Conservation (phyloP, 305 asterid species). For the Andrographis paniculata region DNA sequence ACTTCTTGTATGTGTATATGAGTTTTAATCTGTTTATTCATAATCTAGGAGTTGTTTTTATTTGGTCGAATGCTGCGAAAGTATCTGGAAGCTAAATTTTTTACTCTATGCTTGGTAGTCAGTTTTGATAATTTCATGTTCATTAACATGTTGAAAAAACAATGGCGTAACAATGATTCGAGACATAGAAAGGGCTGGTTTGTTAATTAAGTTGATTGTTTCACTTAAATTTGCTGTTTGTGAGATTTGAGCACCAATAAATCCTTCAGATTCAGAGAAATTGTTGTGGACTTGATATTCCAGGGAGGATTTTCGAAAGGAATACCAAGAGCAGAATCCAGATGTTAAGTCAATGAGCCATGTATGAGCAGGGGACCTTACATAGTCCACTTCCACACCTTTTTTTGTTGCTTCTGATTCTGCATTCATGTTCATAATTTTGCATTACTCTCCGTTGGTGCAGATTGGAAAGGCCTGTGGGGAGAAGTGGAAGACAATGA, state of each 20-base stretch:
- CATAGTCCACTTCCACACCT: not conserved
- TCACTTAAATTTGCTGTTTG: no score
- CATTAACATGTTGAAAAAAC: not conserved
- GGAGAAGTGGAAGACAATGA: slow-evolving; percentile 91
- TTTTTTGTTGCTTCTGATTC: not conserved
- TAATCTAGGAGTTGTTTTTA: not conserved
- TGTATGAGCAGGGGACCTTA: slow-evolving; percentile 29
- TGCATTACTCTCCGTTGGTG: slow-evolving; percentile 17
- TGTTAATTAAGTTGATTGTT: no score
- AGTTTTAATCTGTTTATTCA: not conserved
- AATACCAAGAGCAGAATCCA: slow-evolving; percentile 72
- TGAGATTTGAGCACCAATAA: not conserved
- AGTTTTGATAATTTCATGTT: not conserved
- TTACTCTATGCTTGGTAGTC: not conserved
- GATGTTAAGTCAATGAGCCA: slow-evolving; percentile 87
- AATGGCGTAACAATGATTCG: no score
- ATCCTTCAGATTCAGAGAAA: not conserved
- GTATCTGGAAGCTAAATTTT: not conserved
- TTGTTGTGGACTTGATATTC: no score
- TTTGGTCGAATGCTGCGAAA: slow-evolving; percentile 1
- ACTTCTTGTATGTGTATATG: slow-evolving; percentile 45
- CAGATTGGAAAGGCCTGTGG: slow-evolving; percentile 97
- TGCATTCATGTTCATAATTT: not conserved
- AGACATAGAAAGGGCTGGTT: no score
- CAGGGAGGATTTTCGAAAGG: slow-evolving; percentile 99